Evolutionary conservation across 805 yeast species (phyloP), one percentile per base, ranked within the genome.

Genomic region (Cyberlindnera xylosilytica): DNA sequence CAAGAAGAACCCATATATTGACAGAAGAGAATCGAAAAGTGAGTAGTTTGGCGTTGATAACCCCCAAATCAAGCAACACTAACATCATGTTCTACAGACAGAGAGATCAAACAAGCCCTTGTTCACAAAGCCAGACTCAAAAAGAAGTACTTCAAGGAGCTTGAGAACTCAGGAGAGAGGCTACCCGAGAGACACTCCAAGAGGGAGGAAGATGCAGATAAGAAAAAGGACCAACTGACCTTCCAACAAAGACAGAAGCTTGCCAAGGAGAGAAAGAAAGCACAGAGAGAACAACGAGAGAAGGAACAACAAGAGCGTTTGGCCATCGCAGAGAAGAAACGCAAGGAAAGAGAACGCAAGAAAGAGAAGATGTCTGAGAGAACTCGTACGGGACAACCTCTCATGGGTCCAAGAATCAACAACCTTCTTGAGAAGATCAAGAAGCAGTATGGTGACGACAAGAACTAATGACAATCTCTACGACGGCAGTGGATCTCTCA

Each of bases 401-500:
- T 78, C 34, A 87, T 90, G 91, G 96, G 88, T 0, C 95, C 96
- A 13, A 77, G 95, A 62, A 87, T 90, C 44, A 82, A 79, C 42
- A 77, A 79, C 52, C 67, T 90, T 34, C 69, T 90, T 37, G 93
- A 84, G 41, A 87, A 88, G 62, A 86, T 90, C 47, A 80, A 77
- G 56, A 64, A 63, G 22, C 81, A 78, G 49, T 56, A 50, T 33
- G 52, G 49, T 20, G 41, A 48, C 15, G 38, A 38, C 4, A 20
- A 23, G 6, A 24, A 27, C 26, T 28, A 32, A 30, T 26, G 28
- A 27, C 30, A 27, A 9, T n/a, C n/a, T n/a, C n/a, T n/a, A n/a
- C n/a, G n/a, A n/a, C n/a, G n/a, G n/a, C n/a, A n/a, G n/a, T n/a
- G n/a, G n/a, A n/a, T n/a, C n/a, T n/a, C n/a, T n/a, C n/a, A n/a